These are phyloP conservation scores for Phialophora verrucosa DNA, from an alignment of 2,329 filamentous ascomycete species.

Conservation along the genomic window DNA sequence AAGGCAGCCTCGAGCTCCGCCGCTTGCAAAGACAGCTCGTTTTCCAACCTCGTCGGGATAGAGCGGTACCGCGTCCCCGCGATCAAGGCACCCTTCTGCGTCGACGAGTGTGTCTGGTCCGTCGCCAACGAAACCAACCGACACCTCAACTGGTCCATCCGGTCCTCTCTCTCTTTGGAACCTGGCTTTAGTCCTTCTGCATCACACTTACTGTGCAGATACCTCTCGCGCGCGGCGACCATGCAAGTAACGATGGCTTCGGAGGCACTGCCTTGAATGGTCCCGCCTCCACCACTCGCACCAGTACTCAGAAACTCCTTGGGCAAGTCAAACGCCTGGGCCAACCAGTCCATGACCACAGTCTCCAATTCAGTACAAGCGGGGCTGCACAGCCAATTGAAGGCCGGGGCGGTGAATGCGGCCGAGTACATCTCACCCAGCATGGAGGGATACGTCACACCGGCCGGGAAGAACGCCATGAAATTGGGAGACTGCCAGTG, in stretches of 20 bases:
- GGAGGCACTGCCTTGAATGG: slow-evolving; percentile 91
- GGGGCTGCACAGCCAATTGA: slow-evolving; percentile 96
- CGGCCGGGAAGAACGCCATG: slow-evolving; percentile 92
- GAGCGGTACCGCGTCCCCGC: slow-evolving; percentile 80
- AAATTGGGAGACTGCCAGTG: slow-evolving; percentile 96
- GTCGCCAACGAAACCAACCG: slow-evolving; percentile 81
- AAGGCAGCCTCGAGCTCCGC: slow-evolving; percentile 66
- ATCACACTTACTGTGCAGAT: slow-evolving; percentile 66
- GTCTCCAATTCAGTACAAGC: slow-evolving; percentile 94
- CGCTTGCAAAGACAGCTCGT: slow-evolving; percentile 74
- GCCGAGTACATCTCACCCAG: slow-evolving; percentile 91
- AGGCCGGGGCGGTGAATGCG: slow-evolving; percentile 85
- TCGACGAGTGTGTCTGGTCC: slow-evolving; percentile 79
- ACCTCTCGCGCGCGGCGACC: slow-evolving; percentile 83
- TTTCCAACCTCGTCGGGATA: slow-evolving; percentile 66
- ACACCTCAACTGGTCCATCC: slow-evolving; percentile 68
- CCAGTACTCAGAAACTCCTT: slow-evolving; percentile 74
- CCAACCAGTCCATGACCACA: slow-evolving; percentile 89
- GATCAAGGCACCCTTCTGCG: slow-evolving; percentile 85
- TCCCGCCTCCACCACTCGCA: slow-evolving; percentile 72
- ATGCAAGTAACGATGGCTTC: slow-evolving; percentile 87
- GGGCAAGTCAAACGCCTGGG: slow-evolving; percentile 74
- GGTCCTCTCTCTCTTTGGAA: slow-evolving; percentile 69
- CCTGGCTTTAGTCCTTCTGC: slow-evolving; percentile 53
- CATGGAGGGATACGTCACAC: slow-evolving; percentile 79